phyloP scores from a whole-genome alignment of 805 yeast genomes.

The Ogataea philodendri region DNA sequence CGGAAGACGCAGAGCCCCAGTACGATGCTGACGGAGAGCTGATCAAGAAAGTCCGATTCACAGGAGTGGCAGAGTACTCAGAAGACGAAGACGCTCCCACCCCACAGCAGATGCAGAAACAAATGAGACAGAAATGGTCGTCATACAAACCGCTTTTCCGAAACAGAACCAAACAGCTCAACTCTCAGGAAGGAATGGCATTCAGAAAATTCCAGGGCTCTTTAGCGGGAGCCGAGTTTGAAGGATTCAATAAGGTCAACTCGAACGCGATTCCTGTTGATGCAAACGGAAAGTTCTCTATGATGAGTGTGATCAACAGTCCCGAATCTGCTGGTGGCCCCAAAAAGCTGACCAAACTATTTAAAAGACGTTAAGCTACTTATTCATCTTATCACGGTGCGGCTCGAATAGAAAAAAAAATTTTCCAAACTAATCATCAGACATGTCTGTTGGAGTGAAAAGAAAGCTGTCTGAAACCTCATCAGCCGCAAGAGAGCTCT shows the following conservation, averaged over 20 bases:
- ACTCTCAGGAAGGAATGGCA: slow-evolving; percentile 38
- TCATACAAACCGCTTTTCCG: slow-evolving; percentile 33
- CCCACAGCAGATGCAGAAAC: slow-evolving; percentile 35
- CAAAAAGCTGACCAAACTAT: slow-evolving; percentile 28
- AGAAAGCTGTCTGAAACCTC: slow-evolving; percentile 11
- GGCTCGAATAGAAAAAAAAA: slow-evolving; percentile 9
- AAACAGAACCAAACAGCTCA: slow-evolving; percentile 30
- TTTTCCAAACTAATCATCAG: slow-evolving; percentile 8
- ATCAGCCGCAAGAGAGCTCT: slow-evolving; percentile 10
- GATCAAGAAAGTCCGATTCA: slow-evolving; percentile 48
- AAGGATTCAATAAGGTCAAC: slow-evolving; percentile 24
- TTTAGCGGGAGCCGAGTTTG: slow-evolving; percentile 19
- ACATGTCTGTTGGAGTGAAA: slow-evolving; percentile 11
- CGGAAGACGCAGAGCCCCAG: slow-evolving; percentile 15
- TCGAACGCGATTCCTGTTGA: slow-evolving; percentile 21
- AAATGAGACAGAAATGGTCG: slow-evolving; percentile 36
- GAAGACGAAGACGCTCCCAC: slow-evolving; percentile 58
- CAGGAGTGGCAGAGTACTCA: slow-evolving; percentile 49
- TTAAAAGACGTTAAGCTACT: slow-evolving; percentile 26
- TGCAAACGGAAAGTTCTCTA: slow-evolving; percentile 29
- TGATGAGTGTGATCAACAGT: slow-evolving; percentile 32
- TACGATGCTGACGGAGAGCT: slow-evolving; percentile 20
- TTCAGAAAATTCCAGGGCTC: slow-evolving; percentile 29
- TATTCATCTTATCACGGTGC: slow-evolving; percentile 9
- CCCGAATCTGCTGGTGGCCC: slow-evolving; percentile 9